phyloP scores from a whole-genome alignment of 768 basidiomycete genomes.

The Plicaturopsis crispa region DNA sequence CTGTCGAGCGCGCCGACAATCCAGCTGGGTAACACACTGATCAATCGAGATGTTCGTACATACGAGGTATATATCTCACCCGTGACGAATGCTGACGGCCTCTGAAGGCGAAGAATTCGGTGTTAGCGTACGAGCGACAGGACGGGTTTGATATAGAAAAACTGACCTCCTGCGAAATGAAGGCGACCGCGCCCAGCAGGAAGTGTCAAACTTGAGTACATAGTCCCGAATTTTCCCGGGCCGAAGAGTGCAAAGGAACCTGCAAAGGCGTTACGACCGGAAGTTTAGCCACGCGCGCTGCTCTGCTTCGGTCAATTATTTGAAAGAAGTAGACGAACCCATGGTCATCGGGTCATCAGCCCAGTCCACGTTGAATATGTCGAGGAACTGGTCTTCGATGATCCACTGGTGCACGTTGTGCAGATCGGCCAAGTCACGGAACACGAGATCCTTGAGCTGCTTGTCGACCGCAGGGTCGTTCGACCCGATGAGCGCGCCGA shows the following conservation, averaged over 20 bases:
- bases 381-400: constrained; percentile 14
- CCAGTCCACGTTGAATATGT: constrained; percentile 27
- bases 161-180: constrained; percentile 22
- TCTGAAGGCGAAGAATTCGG: constrained; percentile 9
- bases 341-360: constrained; percentile 19
- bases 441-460: constrained; percentile 20
- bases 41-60: neutral
- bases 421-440: constrained; percentile 21
- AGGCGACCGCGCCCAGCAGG: constrained; percentile 23
- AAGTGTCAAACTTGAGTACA: constrained; percentile 21
- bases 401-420: constrained; percentile 16
- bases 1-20: constrained; percentile 30
- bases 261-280: constrained; percentile 10
- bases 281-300: constrained; percentile 3
- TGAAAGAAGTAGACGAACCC: constrained; percentile 17
- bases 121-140: no score
- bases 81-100: constrained; percentile 28
- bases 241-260: constrained; percentile 34
- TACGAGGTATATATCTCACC: constrained; percentile 10
- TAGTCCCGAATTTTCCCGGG: constrained; percentile 27
- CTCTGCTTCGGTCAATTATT: neutral
- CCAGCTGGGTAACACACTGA: constrained; percentile 19
- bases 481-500: constrained; percentile 23
- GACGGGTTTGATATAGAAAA: no score
- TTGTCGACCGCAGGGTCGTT: constrained; percentile 5